These are phyloP conservation scores for Plasmopara muralis DNA, from an alignment of 352 stramenopile genomes.

Conservation along the genomic window DNA sequence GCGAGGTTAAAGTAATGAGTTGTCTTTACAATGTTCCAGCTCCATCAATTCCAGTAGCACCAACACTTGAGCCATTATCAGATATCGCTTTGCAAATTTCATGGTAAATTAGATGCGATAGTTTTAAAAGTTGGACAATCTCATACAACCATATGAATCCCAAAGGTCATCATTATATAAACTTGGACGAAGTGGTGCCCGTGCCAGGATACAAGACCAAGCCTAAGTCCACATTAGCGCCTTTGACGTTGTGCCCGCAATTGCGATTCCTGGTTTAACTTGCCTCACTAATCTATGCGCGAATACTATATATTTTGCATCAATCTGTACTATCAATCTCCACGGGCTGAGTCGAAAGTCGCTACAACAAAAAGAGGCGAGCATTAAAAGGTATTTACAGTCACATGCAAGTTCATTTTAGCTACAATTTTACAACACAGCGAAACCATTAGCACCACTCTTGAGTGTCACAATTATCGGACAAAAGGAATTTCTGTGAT, in stretches of 20 bases:
- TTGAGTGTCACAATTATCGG: conserved; percentile 6
- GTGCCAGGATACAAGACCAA: conserved; percentile 63
- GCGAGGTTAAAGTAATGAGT: background rate
- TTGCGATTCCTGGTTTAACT: conserved; percentile 22
- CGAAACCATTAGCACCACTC: conserved; percentile 15
- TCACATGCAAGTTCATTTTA: background rate
- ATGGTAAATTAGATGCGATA: conserved; percentile 22
- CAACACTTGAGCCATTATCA: conserved; percentile 12
- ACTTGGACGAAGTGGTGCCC: conserved; percentile 41
- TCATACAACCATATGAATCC: background rate
- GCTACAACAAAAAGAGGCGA: conserved; percentile 29
- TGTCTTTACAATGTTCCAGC: conserved; percentile 15
- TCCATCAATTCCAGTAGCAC: conserved; percentile 24
- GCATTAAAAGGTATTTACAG: background rate
- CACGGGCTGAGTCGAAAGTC: conserved; percentile 34
- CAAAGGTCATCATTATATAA: conserved; percentile 23
- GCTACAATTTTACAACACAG: background rate
- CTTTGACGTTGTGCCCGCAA: conserved; percentile 19
- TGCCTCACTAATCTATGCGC: conserved; percentile 26
- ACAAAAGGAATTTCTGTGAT: conserved; percentile 11
- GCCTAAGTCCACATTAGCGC: conserved; percentile 7
- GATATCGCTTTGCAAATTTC: conserved; percentile 22
- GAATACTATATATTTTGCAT: conserved; percentile 35
- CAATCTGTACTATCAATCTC: conserved; percentile 48
- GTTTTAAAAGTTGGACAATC: background rate